phyloP scores from a whole-genome alignment of 306 rosid species.

The Quercus ilex region DNA sequence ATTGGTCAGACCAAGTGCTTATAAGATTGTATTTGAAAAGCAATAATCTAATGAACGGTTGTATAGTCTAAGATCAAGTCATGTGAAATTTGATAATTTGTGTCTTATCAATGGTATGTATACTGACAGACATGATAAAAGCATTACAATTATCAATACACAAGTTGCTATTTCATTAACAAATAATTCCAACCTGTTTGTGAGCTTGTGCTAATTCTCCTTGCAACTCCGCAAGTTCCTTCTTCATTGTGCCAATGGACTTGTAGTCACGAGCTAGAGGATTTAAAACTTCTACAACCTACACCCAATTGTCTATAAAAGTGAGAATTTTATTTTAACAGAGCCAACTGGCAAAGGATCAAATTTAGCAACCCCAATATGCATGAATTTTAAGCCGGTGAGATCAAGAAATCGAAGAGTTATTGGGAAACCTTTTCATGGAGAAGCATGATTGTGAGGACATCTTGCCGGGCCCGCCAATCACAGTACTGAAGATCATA shows the following conservation, averaged over 20 bases:
- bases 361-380: background rate
- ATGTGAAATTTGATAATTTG: background rate
- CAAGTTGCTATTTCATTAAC: background rate
- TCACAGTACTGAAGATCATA: slow-evolving; percentile 85
- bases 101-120: background rate
- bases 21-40: background rate
- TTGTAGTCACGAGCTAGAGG: slow-evolving; percentile 93
- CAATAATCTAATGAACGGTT: background rate
- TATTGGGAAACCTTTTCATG: slow-evolving; percentile 73
- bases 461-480: slow-evolving; percentile 99
- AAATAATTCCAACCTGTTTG: slow-evolving; percentile 47
- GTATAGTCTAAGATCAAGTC: background rate
- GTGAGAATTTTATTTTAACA: background rate
- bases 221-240: slow-evolving; percentile 88
- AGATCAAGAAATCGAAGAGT: background rate
- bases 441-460: slow-evolving; percentile 90
- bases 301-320: background rate
- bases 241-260: slow-evolving; percentile 85
- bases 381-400: background rate
- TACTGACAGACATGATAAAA: background rate
- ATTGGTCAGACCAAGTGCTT: slow-evolving; percentile 11
- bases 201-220: slow-evolving; percentile 86
- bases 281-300: slow-evolving; percentile 75
- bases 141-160: background rate
- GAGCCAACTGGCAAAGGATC: background rate